phyloP scores from a whole-genome alignment of 2,329 filamentous ascomycete species.

The Zalaria sp. region DNA sequence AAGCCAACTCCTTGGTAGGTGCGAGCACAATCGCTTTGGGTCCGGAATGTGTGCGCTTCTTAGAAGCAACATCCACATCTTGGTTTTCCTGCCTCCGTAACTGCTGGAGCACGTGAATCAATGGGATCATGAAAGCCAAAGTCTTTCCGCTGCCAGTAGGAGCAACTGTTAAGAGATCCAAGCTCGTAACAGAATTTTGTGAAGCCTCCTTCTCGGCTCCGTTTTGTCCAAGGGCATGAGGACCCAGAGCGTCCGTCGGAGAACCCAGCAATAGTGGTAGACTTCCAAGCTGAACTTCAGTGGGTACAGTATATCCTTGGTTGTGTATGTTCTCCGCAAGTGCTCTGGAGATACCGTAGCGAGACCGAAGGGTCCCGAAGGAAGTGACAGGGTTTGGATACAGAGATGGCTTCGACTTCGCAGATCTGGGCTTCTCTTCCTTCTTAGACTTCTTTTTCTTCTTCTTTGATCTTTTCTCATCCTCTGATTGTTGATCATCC shows the following conservation, averaged over 20 bases:
- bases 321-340: slow-evolving; percentile 64
- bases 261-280: slow-evolving; percentile 57
- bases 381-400: slow-evolving; percentile 67
- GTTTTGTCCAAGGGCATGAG: slow-evolving; percentile 24
- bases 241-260: not conserved
- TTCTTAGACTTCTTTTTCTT: slow-evolving; percentile 22
- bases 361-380: slow-evolving; percentile 57
- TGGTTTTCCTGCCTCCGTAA: slow-evolving; percentile 11
- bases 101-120: slow-evolving; percentile 56
- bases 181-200: slow-evolving; percentile 13
- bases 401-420: slow-evolving; percentile 44
- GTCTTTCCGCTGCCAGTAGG: slow-evolving; percentile 97
- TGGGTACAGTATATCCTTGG: slow-evolving; percentile 81
- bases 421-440: slow-evolving; percentile 16
- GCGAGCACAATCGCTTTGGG: slow-evolving; percentile 30
- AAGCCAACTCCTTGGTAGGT: slow-evolving; percentile 35
- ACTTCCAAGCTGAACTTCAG: slow-evolving; percentile 82
- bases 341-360: slow-evolving; percentile 59
- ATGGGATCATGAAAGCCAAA: slow-evolving; percentile 76
- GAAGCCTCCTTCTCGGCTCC: slow-evolving; percentile 7
- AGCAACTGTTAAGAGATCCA: slow-evolving; percentile 77
- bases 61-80: slow-evolving; percentile 2
- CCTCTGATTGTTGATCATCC: slow-evolving; percentile 10
- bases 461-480: slow-evolving; percentile 32
- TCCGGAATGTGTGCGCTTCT: slow-evolving; percentile 7